Percentiles rank a stretch among this genome's conserved stretches.
Conservation (phyloP, 192 early-diverging fungal genomes). For the Martensiomyces pterosporus region DNA sequence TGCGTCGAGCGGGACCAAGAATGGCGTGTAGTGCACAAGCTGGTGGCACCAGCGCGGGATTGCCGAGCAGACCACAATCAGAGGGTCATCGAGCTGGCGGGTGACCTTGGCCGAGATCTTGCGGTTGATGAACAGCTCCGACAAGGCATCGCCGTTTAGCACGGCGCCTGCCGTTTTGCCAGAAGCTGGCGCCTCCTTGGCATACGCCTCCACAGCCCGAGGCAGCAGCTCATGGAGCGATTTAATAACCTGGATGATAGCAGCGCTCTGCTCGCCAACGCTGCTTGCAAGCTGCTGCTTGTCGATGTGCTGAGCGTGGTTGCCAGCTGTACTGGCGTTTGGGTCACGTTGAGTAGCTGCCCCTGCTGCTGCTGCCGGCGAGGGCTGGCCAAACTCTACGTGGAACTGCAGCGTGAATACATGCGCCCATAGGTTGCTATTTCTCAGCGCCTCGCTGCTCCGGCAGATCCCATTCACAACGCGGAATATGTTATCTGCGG, state of each 20-base stretch:
- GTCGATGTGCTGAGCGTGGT: neutral
- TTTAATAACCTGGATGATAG: slow-evolving; percentile 8
- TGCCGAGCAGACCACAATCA: slow-evolving; percentile 79
- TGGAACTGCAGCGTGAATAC: slow-evolving; percentile 23
- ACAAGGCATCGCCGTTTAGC: neutral
- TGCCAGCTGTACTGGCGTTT: neutral
- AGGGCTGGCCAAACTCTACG: slow-evolving; percentile 7
- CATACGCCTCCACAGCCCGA: neutral
- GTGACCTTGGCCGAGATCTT: slow-evolving; percentile 81
- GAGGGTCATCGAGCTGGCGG: slow-evolving; percentile 82
- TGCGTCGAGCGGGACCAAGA: slow-evolving; percentile 80
- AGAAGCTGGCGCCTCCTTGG: no score
- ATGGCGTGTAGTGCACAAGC: slow-evolving; percentile 63
- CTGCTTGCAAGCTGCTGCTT: neutral
- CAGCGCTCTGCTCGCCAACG: slow-evolving; percentile 12
- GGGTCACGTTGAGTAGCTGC: neutral
- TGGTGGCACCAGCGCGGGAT: slow-evolving; percentile 72
- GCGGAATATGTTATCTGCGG: slow-evolving; percentile 28
- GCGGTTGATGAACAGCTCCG: slow-evolving; percentile 63
- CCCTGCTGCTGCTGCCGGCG: neutral
- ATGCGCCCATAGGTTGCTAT: slow-evolving; percentile 17
- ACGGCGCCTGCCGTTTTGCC: no score
- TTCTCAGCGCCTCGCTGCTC: slow-evolving; percentile 11
- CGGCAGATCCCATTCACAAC: slow-evolving; percentile 11
- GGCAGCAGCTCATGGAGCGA: slow-evolving; percentile 7